Percentiles rank a stretch among this genome's conserved stretches.
Conservation (phyloP, 208 protist species). For the Herpetomonas samuelpessoai region DNA sequence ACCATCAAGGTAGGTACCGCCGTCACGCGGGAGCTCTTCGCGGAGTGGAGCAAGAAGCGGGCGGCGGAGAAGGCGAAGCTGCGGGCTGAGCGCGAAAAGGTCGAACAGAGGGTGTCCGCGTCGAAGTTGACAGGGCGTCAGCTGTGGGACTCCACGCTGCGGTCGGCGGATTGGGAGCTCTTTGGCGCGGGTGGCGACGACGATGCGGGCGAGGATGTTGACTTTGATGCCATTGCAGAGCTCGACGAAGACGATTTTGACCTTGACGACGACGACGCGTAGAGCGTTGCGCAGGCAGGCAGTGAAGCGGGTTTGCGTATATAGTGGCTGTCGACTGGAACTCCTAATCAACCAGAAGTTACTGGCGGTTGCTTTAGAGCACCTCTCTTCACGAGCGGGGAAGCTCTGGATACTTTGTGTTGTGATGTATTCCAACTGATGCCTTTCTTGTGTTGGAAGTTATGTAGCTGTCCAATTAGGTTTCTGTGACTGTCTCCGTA, state of each 20-base stretch:
- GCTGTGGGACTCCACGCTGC: conserved; percentile 82
- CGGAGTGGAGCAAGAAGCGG: conserved; percentile 71
- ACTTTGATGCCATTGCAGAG: conserved; percentile 42
- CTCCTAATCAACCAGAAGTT: no score
- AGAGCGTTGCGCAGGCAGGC: not conserved
- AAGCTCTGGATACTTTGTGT: no score
- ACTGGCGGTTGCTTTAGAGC: no score
- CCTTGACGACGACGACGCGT: conserved; percentile 31
- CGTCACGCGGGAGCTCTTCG: conserved; percentile 81
- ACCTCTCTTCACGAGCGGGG: no score
- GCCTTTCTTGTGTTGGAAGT: no score
- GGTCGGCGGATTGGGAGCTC: conserved; percentile 75
- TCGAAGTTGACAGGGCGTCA: conserved; percentile 84
- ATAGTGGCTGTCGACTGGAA: no score
- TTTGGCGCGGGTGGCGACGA: conserved; percentile 42
- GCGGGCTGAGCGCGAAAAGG: conserved; percentile 40
- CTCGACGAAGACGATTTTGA: conserved; percentile 68
- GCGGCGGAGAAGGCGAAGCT: conserved; percentile 44
- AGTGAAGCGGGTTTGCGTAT: conserved; percentile 5
- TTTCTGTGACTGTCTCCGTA: no score
- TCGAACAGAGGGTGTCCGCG: conserved; percentile 22
- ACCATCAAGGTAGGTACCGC: conserved; percentile 78
- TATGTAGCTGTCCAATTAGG: no score
- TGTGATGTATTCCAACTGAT: no score
- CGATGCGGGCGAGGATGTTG: conserved; percentile 70